phyloP scores from a whole-genome alignment of 192 early-diverging fungal species.

The Dispira simplex region DNA sequence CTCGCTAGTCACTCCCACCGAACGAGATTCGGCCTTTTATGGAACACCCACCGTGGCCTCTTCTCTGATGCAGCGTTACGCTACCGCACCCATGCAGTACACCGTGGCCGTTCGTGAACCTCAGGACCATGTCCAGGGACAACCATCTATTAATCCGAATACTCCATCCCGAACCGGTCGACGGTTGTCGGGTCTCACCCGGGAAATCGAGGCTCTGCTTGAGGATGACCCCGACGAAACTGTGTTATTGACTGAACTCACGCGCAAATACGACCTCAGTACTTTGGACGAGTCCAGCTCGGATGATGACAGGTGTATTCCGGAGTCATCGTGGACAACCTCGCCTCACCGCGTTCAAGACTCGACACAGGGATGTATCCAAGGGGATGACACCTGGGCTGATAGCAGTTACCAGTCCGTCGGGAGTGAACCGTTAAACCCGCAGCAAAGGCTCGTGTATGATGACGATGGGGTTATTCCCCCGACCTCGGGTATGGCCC shows the following conservation, averaged over 20 bases:
- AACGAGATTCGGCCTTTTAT: not conserved
- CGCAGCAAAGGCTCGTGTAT: too few relatives aligned
- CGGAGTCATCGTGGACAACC: too few relatives aligned
- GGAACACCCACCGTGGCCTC: not conserved
- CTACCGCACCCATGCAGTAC: not conserved
- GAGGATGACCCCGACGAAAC: constrained; percentile 4
- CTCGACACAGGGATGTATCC: too few relatives aligned
- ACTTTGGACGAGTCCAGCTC: not conserved
- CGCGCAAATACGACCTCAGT: not conserved
- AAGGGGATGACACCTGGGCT: too few relatives aligned
- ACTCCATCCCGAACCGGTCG: not conserved
- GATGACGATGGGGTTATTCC: too few relatives aligned
- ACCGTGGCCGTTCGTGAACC: not conserved
- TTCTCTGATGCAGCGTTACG: not conserved
- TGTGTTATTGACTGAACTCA: not conserved
- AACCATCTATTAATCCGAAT: not conserved
- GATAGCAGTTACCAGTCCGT: too few relatives aligned
- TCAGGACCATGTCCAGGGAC: not conserved
- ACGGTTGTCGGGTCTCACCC: not conserved
- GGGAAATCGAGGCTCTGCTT: not conserved
- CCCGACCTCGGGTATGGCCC: too few relatives aligned
- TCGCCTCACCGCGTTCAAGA: too few relatives aligned
- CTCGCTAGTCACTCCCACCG: not conserved
- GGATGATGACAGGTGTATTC: not conserved
- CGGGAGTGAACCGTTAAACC: too few relatives aligned